A percentile compares a stretch with the other conserved stretches of the same genome.
These are phyloP conservation scores for Aspergillus floridensis DNA, from an alignment of 2,329 filamentous ascomycete genomes.

Conservation along the genomic window DNA sequence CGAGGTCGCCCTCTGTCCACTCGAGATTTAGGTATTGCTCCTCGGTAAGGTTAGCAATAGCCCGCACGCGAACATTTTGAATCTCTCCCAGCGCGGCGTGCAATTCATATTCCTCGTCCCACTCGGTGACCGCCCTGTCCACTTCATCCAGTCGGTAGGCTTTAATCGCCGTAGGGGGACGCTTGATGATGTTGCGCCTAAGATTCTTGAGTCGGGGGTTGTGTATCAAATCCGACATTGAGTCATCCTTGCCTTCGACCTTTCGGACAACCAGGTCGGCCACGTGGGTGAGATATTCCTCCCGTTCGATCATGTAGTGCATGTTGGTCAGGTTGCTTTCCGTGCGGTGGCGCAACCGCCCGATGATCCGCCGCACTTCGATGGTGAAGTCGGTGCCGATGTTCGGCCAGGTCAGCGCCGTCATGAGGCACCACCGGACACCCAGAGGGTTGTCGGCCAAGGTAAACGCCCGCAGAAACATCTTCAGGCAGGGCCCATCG, in stretches of 20 bases:
- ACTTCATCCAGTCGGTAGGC: slow-evolving; percentile 16
- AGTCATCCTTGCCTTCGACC: slow-evolving; percentile 21
- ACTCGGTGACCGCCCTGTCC: slow-evolving; percentile 16
- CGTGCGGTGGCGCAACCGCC: slow-evolving; percentile 13
- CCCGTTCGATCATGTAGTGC: slow-evolving; percentile 1
- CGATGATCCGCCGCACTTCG: slow-evolving; percentile 32
- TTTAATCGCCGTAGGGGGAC: slow-evolving; percentile 11
- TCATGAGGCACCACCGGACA: slow-evolving; percentile 42
- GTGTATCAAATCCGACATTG: slow-evolving; percentile 14
- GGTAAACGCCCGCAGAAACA: slow-evolving; percentile 37
- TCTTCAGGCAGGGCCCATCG: slow-evolving; percentile 38
- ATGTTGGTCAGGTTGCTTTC: background rate
- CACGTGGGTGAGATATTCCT: slow-evolving; percentile 22
- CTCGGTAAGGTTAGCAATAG: slow-evolving; percentile 13
- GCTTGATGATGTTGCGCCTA: slow-evolving; percentile 13
- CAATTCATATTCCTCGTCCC: slow-evolving; percentile 33
- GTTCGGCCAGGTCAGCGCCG: slow-evolving; percentile 30
- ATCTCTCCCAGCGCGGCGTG: slow-evolving; percentile 21
- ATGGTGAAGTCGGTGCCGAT: slow-evolving; percentile 32
- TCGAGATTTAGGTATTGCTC: background rate
- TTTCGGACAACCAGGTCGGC: slow-evolving; percentile 25
- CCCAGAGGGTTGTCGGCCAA: slow-evolving; percentile 31
- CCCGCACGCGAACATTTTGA: background rate
- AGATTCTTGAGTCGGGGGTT: slow-evolving; percentile 11
- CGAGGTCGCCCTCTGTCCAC: background rate